phyloP scores from a whole-genome alignment of 2,329 filamentous ascomycete genomes.

The Fusarium sp. region DNA sequence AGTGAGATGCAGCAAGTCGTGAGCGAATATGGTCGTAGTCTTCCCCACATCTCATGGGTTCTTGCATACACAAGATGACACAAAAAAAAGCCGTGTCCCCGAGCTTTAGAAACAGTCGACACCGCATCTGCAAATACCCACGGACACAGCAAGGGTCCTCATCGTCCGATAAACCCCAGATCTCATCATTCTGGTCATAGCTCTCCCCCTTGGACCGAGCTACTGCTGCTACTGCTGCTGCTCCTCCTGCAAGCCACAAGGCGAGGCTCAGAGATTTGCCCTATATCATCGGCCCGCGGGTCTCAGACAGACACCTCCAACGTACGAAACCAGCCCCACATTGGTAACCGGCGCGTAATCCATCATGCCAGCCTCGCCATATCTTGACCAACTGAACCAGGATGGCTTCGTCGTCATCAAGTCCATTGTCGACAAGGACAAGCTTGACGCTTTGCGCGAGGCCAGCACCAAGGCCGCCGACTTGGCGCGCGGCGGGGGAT shows the following conservation, averaged over 20 bases:
- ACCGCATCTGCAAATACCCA: constrained; percentile 16
- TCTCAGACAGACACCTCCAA: neutral
- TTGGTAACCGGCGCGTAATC: constrained; percentile 13
- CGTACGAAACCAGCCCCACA: constrained; percentile 12
- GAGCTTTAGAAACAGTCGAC: constrained; percentile 6
- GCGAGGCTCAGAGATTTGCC: constrained; percentile 13
- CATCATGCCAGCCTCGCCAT: constrained; percentile 36
- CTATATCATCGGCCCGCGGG: constrained; percentile 27
- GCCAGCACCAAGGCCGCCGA: constrained; percentile 69
- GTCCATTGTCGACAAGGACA: constrained; percentile 67
- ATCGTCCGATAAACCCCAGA: constrained; percentile 25
- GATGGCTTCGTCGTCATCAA: constrained; percentile 84
- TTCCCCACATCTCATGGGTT: constrained; percentile 39
- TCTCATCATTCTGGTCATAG: constrained; percentile 10
- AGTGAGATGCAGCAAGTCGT: constrained; percentile 26
- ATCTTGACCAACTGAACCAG: constrained; percentile 65
- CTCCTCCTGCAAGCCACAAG: constrained; percentile 5
- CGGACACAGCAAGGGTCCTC: constrained; percentile 1
- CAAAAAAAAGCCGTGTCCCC: constrained; percentile 7
- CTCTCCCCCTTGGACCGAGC: constrained; percentile 25
- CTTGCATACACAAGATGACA: constrained; percentile 2
- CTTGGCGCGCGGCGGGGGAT: constrained; percentile 75
- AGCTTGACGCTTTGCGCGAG: constrained; percentile 69
- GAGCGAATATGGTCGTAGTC: constrained; percentile 3
- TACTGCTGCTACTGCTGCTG: neutral